A percentile compares a stretch with the other conserved stretches of the same genome.
phyloP scores from a whole-genome alignment of 2,329 filamentous ascomycete species.

The Proliferodiscus dingleyae region DNA sequence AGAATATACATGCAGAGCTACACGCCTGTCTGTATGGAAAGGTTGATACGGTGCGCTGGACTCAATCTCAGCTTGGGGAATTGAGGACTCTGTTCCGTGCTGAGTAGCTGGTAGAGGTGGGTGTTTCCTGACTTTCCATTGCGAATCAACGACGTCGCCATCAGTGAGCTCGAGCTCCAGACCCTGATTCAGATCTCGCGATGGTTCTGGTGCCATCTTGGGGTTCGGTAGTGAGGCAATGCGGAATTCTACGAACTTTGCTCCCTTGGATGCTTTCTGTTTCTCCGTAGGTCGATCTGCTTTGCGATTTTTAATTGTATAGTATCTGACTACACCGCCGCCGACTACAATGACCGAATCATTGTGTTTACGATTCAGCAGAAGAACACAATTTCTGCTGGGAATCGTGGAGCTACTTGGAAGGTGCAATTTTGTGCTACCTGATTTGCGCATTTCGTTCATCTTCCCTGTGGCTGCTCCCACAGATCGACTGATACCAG shows the following conservation, averaged over 20 bases:
- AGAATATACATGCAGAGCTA: slow-evolving; percentile 67
- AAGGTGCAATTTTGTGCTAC: slow-evolving; percentile 69
- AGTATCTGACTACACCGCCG: slow-evolving; percentile 61
- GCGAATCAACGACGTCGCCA: slow-evolving; percentile 21
- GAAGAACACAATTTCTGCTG: slow-evolving; percentile 56
- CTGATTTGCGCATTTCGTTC: slow-evolving; percentile 67
- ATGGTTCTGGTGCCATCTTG: slow-evolving; percentile 50
- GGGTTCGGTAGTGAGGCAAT: slow-evolving; percentile 59
- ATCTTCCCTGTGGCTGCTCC: slow-evolving; percentile 65
- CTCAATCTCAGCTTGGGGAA: slow-evolving; percentile 80
- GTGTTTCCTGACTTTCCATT: slow-evolving; percentile 36
- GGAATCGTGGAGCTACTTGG: slow-evolving; percentile 51
- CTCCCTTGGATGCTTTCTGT: slow-evolving; percentile 46
- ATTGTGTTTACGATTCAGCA: slow-evolving; percentile 58
- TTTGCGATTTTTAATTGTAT: slow-evolving; percentile 40
- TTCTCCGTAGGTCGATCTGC: slow-evolving; percentile 50
- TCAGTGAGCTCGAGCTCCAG: slow-evolving; percentile 27
- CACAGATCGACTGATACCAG: slow-evolving; percentile 68
- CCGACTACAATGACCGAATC: slow-evolving; percentile 61
- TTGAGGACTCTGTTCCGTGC: slow-evolving; percentile 51
- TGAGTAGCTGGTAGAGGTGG: slow-evolving; percentile 37
- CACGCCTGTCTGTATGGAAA: slow-evolving; percentile 85
- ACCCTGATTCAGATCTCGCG: slow-evolving; percentile 49
- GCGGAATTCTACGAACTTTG: slow-evolving; percentile 51
- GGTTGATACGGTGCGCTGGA: slow-evolving; percentile 94